These are phyloP conservation scores for Eucalyptus erythrocorys DNA, from an alignment of 345 rosid species.

Conservation along the genomic window DNA sequence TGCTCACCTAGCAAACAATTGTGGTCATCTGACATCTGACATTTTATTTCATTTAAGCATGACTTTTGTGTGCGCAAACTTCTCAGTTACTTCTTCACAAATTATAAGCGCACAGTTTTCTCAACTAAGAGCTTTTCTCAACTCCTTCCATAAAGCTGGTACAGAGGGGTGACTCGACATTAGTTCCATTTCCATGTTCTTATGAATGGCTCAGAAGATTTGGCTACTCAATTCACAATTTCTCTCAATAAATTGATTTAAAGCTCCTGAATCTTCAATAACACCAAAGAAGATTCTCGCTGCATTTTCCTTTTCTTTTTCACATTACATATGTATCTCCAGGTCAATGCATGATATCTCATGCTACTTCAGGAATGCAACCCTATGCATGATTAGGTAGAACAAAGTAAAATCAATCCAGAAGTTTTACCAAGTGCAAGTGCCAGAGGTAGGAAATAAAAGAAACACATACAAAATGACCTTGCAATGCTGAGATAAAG, in stretches of 20 bases:
- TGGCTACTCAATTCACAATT: background rate
- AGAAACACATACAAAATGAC: background rate
- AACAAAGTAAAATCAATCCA: background rate
- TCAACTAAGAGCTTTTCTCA: background rate
- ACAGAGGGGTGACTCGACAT: background rate
- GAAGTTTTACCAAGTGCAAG: background rate
- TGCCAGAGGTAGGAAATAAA: background rate
- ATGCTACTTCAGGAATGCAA: background rate
- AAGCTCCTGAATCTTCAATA: background rate
- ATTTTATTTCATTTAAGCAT: too few relatives aligned
- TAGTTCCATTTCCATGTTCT: background rate
- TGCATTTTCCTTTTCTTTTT: too few relatives aligned
- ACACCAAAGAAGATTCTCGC: background rate
- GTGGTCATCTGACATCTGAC: too few relatives aligned
- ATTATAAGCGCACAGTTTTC: background rate
- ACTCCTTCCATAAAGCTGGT: background rate
- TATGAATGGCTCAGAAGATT: background rate
- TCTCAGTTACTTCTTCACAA: background rate
- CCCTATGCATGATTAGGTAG: background rate
- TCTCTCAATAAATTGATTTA: background rate
- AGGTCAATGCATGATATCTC: background rate
- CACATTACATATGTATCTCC: background rate
- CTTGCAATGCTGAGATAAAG: background rate
- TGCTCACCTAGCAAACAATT: background rate
- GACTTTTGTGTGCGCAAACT: too few relatives aligned